Base-by-base conservation (phyloP, 371 early-diverging fungal genomes). In the Mortierella sp. region DNA sequence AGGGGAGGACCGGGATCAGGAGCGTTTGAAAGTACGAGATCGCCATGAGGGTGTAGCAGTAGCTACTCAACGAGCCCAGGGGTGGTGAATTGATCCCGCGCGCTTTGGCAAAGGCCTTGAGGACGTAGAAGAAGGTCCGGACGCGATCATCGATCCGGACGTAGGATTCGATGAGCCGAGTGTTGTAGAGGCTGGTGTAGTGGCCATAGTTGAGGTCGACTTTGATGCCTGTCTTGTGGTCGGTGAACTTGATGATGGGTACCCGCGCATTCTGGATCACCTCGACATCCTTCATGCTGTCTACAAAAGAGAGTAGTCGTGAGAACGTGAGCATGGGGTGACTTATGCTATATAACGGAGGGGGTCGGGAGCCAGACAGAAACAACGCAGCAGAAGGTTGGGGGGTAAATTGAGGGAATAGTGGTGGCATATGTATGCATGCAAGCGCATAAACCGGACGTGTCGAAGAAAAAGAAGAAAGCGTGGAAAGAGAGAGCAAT, bases 221-320 rank as follows among this genome's bases (percentile, higher is more conserved):
- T 37, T 71, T 74, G 70, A 83, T 74, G 41, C 73, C 70, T 2
- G 79, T 83, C 68, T 78, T 78, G 53, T 78, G 84, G 43, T 83
- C 84, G 1, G 79, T 78, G 66, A 83, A 79, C 64, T 77, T 74
- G 63, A 83, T 76, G 41, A 83, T 74, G 14, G 79, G 76, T 14
- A 83, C 79, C 29, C 84, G 72, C 29, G 84, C 79, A 16, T 67
- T 70, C 14, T 68, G 64, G 14, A 83, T 69, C 41, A 73, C 79
- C 58, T 83, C 84, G n/a, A 83, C 84, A 45, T 83, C 84, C 52
- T 79, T 83, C 84, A 83, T 83, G 70, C 84, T 78, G 69, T 83
- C 84, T 82, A 61, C 61, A 45, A 45, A 13, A 26, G n/a, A 40
- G 24, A 22, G 22, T 43, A 7, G 19, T 31, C 13, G 31, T 24